These are phyloP conservation scores for Calonectria hawksworthii DNA, from an alignment of 2,329 filamentous ascomycete species.

Conservation along the genomic window DNA sequence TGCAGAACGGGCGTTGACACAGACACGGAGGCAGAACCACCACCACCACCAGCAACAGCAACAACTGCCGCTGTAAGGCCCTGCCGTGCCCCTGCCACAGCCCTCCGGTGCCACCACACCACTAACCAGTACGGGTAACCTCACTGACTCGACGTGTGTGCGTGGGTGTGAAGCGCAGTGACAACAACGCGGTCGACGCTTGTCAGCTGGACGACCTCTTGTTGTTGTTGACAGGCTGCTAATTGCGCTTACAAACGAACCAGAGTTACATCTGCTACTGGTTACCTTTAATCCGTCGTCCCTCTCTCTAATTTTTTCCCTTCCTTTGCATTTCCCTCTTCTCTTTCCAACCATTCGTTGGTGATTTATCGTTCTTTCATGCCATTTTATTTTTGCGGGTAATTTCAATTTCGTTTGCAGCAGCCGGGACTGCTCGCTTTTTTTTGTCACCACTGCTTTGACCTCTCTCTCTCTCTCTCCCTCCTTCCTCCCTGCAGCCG, in stretches of 20 bases:
- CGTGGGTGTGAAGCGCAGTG: constrained; percentile 26
- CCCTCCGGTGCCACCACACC: constrained; percentile 19
- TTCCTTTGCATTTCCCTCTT: not conserved
- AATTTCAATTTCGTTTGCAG: constrained; percentile 41
- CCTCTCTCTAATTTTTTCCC: not conserved
- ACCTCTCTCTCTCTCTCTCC: constrained; percentile 36
- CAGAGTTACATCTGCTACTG: not conserved
- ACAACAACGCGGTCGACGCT: constrained; percentile 38
- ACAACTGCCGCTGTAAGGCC: not conserved
- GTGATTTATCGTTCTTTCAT: constrained; percentile 8
- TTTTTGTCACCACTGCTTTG: constrained; percentile 37
- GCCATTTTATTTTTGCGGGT: constrained; percentile 24
- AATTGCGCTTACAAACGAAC: not conserved
- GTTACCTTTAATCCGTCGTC: not conserved
- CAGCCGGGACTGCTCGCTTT: constrained; percentile 44
- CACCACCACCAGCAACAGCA: not conserved
- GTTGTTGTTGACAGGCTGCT: constrained; percentile 14
- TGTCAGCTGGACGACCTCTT: constrained; percentile 6
- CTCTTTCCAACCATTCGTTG: not conserved
- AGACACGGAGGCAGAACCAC: constrained; percentile 17
- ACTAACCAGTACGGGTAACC: constrained; percentile 20
- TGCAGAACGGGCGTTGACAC: constrained; percentile 27
- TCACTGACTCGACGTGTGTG: constrained; percentile 23
- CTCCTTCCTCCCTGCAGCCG: constrained; percentile 42
- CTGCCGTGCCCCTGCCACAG: not conserved